Evolutionary conservation across 2,329 filamentous ascomycete genomes (phyloP).

Genomic region (Ophiostoma fasciatum): DNA sequence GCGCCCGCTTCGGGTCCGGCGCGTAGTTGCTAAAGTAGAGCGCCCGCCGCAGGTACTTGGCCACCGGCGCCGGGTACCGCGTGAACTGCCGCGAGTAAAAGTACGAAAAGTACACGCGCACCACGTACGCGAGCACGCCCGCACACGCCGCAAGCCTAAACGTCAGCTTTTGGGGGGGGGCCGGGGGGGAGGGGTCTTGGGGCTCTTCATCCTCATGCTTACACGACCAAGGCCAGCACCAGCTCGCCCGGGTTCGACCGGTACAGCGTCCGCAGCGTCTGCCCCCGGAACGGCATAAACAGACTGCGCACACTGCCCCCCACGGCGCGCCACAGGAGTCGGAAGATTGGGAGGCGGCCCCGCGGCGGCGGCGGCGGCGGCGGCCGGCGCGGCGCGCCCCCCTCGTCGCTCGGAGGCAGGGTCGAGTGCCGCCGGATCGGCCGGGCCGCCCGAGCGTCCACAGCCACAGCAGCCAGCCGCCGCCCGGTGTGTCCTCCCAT

Average conservation of each 20-base stretch:
- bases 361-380: conserved; percentile 2
- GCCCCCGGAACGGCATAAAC: conserved; percentile 22
- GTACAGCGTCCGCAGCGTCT: conserved; percentile 23
- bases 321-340: conserved; percentile 19
- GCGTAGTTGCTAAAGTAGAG: conserved; percentile 74
- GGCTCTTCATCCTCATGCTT: too few species aligned
- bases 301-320: conserved; percentile 20
- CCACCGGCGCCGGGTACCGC: conserved; percentile 52
- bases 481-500: too few species aligned
- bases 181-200: too few species aligned
- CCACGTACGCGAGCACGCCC: conserved; percentile 22
- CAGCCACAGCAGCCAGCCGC: too few species aligned
- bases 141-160: conserved; percentile 21
- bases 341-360: conserved; percentile 11
- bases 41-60: conserved; percentile 65
- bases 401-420: too few species aligned
- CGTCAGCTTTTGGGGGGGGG: too few species aligned
- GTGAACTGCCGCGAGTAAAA: conserved; percentile 42
- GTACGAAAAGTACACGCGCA: conserved; percentile 35
- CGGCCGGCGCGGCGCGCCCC: neutral
- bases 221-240: conserved; percentile 27
- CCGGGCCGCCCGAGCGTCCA: too few species aligned
- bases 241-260: conserved; percentile 29
- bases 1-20: conserved; percentile 58
- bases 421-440: too few species aligned